Evolutionary conservation across 2,329 filamentous ascomycete species (phyloP).

Genomic region (Bertia moriformis): DNA sequence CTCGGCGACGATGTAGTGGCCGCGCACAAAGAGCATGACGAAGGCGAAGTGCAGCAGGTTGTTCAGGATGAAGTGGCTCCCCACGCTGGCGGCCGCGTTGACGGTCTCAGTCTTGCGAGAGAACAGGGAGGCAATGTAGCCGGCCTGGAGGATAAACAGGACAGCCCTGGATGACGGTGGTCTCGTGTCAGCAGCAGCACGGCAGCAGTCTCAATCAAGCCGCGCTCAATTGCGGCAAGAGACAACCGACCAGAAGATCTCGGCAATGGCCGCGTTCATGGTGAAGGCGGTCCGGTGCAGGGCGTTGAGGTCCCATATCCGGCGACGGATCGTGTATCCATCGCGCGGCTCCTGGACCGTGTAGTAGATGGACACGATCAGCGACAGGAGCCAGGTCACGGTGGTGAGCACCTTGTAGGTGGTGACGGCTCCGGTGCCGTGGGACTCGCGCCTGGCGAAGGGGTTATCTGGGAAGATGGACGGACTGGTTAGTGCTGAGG

Average conservation of each 20-base stretch:
- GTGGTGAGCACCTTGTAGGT: constrained; percentile 65
- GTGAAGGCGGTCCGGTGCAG: constrained; percentile 58
- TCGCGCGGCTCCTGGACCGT: constrained; percentile 49
- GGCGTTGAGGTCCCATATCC: constrained; percentile 64
- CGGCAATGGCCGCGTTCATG: constrained; percentile 47
- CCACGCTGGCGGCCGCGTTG: constrained; percentile 60
- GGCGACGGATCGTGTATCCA: constrained; percentile 39
- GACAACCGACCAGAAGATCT: constrained; percentile 63
- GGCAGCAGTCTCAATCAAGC: neutral
- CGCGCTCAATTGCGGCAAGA: no score
- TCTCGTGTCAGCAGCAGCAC: neutral
- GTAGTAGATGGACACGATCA: constrained; percentile 64
- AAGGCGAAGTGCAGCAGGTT: constrained; percentile 74
- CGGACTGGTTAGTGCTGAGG: no score
- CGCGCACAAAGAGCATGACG: constrained; percentile 68
- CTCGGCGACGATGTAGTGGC: constrained; percentile 62
- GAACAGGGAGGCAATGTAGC: constrained; percentile 67
- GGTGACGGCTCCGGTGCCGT: constrained; percentile 43
- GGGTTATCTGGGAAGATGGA: constrained; percentile 74
- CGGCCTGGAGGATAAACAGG: constrained; percentile 59
- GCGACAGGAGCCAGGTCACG: constrained; percentile 59
- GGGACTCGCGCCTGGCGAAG: constrained; percentile 56
- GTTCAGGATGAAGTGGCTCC: constrained; percentile 71
- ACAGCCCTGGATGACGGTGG: constrained; percentile 52
- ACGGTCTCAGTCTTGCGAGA: constrained; percentile 46